A percentile compares a stretch with the other conserved stretches of the same genome.
Evolutionary conservation across 2,329 filamentous ascomycete species (phyloP).

Genomic region (Botrytis sinoallii): DNA sequence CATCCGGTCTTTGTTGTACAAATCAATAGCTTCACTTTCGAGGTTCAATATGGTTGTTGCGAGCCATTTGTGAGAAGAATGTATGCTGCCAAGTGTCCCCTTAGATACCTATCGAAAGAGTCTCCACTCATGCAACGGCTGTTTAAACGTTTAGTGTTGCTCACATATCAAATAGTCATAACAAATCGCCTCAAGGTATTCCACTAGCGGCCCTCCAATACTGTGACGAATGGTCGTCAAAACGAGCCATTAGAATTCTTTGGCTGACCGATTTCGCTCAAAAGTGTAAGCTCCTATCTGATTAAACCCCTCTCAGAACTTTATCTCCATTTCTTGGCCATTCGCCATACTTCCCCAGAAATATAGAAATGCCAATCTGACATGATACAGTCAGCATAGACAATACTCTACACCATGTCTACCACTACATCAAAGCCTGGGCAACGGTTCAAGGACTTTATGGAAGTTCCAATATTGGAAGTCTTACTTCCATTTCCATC

Average conservation of each 20-base stretch:
- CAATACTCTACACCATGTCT: background rate
- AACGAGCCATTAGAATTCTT: background rate
- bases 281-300: background rate
- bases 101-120: background rate
- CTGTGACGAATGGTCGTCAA: background rate
- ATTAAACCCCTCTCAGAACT: background rate
- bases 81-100: slow-evolving; percentile 18
- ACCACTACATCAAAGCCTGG: slow-evolving; percentile 22
- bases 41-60: slow-evolving; percentile 24
- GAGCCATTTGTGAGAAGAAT: slow-evolving; percentile 22
- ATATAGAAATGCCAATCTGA: too few species aligned
- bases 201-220: background rate
- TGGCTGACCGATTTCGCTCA: background rate
- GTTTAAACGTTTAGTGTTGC: background rate
- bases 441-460: slow-evolving; percentile 7
- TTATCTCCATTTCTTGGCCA: background rate
- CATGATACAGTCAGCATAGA: background rate
- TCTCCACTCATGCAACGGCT: background rate
- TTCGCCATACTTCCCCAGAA: too few species aligned
- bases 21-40: slow-evolving; percentile 21
- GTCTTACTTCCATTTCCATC: background rate
- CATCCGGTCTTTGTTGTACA: background rate
- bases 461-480: background rate
- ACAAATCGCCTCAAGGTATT: too few species aligned
- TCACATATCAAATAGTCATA: background rate